These are phyloP conservation scores for Coleophoma cylindrospora DNA, from an alignment of 2,329 filamentous ascomycete species.

Conservation along the genomic window DNA sequence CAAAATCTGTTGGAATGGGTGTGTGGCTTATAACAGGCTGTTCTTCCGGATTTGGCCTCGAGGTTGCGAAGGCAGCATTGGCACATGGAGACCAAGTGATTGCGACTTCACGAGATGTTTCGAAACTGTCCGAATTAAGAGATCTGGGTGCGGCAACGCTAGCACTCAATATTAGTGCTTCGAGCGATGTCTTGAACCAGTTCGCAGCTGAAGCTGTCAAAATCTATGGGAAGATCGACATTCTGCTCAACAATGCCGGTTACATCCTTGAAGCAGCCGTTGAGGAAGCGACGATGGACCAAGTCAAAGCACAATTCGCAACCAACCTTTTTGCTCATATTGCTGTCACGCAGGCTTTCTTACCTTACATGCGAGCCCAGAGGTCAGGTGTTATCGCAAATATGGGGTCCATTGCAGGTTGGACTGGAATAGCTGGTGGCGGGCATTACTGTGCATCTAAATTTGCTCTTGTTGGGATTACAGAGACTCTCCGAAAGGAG, in stretches of 20 bases:
- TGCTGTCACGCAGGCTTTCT: slow-evolving; percentile 40
- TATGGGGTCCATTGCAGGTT: slow-evolving; percentile 39
- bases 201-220: slow-evolving; percentile 30
- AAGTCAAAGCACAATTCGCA: slow-evolving; percentile 37
- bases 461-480: slow-evolving; percentile 35
- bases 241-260: slow-evolving; percentile 42
- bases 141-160: slow-evolving; percentile 29
- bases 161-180: slow-evolving; percentile 34
- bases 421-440: slow-evolving; percentile 30
- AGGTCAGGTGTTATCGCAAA: slow-evolving; percentile 38
- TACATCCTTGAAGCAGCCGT: slow-evolving; percentile 36
- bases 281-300: slow-evolving; percentile 33
- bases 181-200: slow-evolving; percentile 27
- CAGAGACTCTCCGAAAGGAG: slow-evolving; percentile 37
- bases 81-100: slow-evolving; percentile 39
- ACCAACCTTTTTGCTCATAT: slow-evolving; percentile 49
- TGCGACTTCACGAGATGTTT: slow-evolving; percentile 36
- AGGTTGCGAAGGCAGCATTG: slow-evolving; percentile 36
- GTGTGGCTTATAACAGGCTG: slow-evolving; percentile 47
- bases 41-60: slow-evolving; percentile 39
- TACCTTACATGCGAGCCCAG: slow-evolving; percentile 39
- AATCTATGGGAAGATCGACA: slow-evolving; percentile 35
- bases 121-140: slow-evolving; percentile 29
- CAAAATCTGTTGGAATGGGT: background rate
- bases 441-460: slow-evolving; percentile 42